A percentile compares a stretch with the other conserved stretches of the same genome.
Evolutionary conservation across 345 rosid genomes (phyloP).

Genomic region (Eucalyptus grandis): DNA sequence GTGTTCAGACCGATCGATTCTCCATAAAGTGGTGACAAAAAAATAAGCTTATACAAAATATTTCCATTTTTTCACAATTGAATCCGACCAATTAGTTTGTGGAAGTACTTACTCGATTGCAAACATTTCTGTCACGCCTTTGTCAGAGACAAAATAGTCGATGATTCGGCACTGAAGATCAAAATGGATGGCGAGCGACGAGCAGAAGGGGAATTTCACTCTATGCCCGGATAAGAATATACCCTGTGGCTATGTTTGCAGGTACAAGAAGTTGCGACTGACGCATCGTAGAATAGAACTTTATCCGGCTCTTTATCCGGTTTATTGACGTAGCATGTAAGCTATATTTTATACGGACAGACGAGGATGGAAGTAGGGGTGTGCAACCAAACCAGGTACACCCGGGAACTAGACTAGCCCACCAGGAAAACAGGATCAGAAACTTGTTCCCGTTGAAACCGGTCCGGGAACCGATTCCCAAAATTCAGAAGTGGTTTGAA

Average conservation of each 20-base stretch:
- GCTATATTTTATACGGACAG: background rate
- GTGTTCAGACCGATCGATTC: accelerated
- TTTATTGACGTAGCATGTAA: background rate
- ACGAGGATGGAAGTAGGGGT: background rate
- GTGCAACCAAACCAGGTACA: accelerated
- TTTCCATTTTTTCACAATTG: background rate
- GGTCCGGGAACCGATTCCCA: accelerated
- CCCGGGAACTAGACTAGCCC: accelerated
- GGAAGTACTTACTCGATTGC: background rate
- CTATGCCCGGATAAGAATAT: background rate
- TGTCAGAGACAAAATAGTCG: background rate
- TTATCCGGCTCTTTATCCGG: background rate
- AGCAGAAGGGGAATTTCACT: background rate
- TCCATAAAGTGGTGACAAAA: background rate
- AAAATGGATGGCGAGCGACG: background rate
- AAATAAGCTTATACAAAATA: background rate
- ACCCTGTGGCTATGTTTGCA: background rate
- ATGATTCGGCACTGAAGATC: background rate
- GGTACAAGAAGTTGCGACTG: background rate
- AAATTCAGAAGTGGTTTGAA: no score
- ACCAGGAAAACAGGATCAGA: accelerated
- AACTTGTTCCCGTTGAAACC: no score
- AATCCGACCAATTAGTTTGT: background rate
- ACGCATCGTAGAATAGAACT: background rate
- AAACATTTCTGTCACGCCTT: accelerated